Conservation (phyloP, 2,329 filamentous ascomycete genomes). For the Meredithiella fracta region DNA sequence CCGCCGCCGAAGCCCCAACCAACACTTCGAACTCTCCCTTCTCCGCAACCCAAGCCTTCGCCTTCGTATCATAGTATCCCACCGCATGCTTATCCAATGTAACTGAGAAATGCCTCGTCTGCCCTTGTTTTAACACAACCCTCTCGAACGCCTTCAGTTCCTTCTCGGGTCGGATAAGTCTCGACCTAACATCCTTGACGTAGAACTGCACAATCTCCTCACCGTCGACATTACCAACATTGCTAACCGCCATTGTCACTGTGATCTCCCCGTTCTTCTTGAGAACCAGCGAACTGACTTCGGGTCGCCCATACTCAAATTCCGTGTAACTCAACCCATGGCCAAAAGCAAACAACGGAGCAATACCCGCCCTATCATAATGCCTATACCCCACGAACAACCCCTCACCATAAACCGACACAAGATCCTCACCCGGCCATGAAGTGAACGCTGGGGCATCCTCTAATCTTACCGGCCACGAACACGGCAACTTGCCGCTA, state of each 20-base stretch:
- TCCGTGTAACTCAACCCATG: constrained; percentile 58
- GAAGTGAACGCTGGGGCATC: constrained; percentile 57
- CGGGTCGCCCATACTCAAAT: constrained; percentile 46
- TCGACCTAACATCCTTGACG: constrained; percentile 44
- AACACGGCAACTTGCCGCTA: constrained; percentile 52
- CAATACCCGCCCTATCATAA: constrained; percentile 45
- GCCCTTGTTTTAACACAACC: constrained; percentile 39
- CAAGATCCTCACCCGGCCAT: constrained; percentile 54
- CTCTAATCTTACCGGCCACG: constrained; percentile 46
- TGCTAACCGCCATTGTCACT: constrained; percentile 32
- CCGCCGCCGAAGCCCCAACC: constrained; percentile 43
- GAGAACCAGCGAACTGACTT: constrained; percentile 29
- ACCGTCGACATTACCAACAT: constrained; percentile 39
- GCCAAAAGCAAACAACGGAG: constrained; percentile 54
- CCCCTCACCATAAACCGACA: constrained; percentile 55
- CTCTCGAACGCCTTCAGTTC: constrained; percentile 57
- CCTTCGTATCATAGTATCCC: constrained; percentile 45
- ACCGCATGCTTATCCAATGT: constrained; percentile 33
- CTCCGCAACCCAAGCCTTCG: constrained; percentile 48
- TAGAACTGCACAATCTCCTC: constrained; percentile 54
- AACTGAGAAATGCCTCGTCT: constrained; percentile 33
- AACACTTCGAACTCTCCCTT: constrained; percentile 44
- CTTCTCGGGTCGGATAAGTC: constrained; percentile 50
- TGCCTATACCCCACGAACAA: constrained; percentile 58
- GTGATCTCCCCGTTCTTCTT: constrained; percentile 26